These are phyloP conservation scores for Phallus indusiatus DNA, from an alignment of 768 basidiomycete genomes.

Conservation along the genomic window DNA sequence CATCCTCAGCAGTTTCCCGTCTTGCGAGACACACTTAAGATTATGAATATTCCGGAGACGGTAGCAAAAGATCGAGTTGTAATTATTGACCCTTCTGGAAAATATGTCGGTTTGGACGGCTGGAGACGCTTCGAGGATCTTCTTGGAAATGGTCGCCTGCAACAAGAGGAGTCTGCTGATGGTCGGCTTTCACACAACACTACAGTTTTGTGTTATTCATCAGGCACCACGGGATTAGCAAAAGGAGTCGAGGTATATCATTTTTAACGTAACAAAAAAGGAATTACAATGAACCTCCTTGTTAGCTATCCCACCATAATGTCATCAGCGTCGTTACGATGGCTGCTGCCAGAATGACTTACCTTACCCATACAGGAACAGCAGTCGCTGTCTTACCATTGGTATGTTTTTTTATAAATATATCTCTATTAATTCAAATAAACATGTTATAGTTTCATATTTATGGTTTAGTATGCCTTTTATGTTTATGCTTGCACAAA, in stretches of 20 bases:
- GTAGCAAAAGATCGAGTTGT: constrained; percentile 49
- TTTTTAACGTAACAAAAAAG: not conserved
- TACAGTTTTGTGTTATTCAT: constrained; percentile 50
- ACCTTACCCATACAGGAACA: not conserved
- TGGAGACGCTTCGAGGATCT: constrained; percentile 36
- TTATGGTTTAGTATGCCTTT: constrained; percentile 45
- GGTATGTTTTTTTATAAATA: not conserved
- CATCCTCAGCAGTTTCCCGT: constrained; percentile 48
- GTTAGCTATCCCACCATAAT: not conserved
- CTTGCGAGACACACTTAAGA: constrained; percentile 46
- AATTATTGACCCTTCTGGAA: constrained; percentile 32
- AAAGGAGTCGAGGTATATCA: constrained; percentile 47
- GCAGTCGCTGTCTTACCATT: constrained; percentile 56
- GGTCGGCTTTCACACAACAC: constrained; percentile 48
- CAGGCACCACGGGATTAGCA: constrained; percentile 70
- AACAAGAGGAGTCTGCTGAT: constrained; percentile 45
- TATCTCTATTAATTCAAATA: not conserved
- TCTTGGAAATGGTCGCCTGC: constrained; percentile 37
- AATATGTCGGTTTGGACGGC: constrained; percentile 19
- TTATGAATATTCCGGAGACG: constrained; percentile 33
- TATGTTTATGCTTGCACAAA: constrained; percentile 44
- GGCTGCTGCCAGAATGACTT: not conserved
- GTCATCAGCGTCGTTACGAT: not conserved
- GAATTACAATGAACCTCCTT: not conserved
- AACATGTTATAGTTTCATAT: not conserved